Evolutionary conservation across 2,329 filamentous ascomycete genomes (phyloP), one percentile per base, ranked within the genome.

Genomic region (Pseudonectria buxi): DNA sequence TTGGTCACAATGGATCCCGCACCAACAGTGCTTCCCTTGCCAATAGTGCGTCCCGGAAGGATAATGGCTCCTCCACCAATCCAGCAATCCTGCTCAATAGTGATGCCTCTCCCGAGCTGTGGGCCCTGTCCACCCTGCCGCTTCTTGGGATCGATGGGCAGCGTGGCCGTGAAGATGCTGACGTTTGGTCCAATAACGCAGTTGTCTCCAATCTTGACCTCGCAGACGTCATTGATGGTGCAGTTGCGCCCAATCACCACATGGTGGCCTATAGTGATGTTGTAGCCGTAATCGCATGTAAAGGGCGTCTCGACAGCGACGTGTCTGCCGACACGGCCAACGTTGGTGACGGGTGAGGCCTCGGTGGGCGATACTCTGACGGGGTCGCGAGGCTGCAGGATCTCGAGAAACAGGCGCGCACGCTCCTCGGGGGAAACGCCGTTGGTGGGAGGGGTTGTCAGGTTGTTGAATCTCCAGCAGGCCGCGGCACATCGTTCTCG

Each of bases 231-330:
- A 37, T 89, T 78, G 54, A 96, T 82, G 16, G 80, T 81, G 60
- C 89, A 95, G 52, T 86, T 84, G 36, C 85, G 76, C 13, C 83
- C 86, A 47, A 98, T 84, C 36, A 81, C 76, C 3, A 94, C 86
- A 45, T 92, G 81, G 49, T 89, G 82, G 10, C 86, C 89, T 47
- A 98, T 84, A 31, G 76, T 75, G 50, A 96, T 83, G 58, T 98
- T 96, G 65, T 95, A 96, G 1, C 92, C 92, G 54, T 95, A 95
- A 53, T 95, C 88, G 57, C 90, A 95, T 30, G 74, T 81, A 59
- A 98, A 96, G 0, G 90, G 90, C 3, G 85, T 79, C 53, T 95
- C 87, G 16, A 98, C 83, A 28, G 81, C 71, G 5, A 86, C 82
- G 36, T 82, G 78, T 12, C 80, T 74, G n/a, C 86, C 86, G 5